phyloP scores from a whole-genome alignment of 495 filamentous ascomycete species.

The Xylaria telfairii region DNA sequence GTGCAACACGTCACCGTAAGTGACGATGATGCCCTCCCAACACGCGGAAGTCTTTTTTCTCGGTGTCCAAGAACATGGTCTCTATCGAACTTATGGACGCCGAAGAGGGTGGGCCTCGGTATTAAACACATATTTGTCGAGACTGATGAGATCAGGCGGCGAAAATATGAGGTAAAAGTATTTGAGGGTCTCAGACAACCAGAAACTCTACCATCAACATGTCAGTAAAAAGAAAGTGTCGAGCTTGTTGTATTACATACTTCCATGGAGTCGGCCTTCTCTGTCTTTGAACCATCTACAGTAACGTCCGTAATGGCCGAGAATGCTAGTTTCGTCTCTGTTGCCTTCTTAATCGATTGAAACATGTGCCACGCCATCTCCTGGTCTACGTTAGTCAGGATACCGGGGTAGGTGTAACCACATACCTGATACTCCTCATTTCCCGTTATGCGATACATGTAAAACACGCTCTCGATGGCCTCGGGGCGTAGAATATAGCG shows the following conservation, averaged over 20 bases:
- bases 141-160: conserved; percentile 68
- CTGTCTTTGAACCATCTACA: conserved; percentile 32
- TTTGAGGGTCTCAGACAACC: conserved; percentile 57
- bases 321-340: conserved; percentile 57
- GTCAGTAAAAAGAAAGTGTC: not conserved
- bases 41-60: not conserved
- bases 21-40: not conserved
- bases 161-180: conserved; percentile 81
- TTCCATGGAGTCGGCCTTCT: conserved; percentile 55
- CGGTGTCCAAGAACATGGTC: not conserved
- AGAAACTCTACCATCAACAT: conserved; percentile 50
- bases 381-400: not conserved
- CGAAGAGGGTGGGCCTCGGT: conserved; percentile 83
- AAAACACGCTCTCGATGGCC: conserved; percentile 71
- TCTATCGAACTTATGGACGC: conserved; percentile 31
- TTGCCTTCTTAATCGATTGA: conserved; percentile 52
- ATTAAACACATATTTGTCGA: conserved; percentile 83
- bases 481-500: conserved; percentile 78
- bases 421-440: conserved; percentile 48
- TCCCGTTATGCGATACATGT: conserved; percentile 72
- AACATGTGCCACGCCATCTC: conserved; percentile 69
- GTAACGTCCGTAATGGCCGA: conserved; percentile 55
- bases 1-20: not conserved
- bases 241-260: conserved; percentile 26
- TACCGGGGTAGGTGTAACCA: not conserved